These are phyloP conservation scores for Fragilariopsis cylindrus DNA, from an alignment of 108 stramenopile genomes.

Conservation along the genomic window DNA sequence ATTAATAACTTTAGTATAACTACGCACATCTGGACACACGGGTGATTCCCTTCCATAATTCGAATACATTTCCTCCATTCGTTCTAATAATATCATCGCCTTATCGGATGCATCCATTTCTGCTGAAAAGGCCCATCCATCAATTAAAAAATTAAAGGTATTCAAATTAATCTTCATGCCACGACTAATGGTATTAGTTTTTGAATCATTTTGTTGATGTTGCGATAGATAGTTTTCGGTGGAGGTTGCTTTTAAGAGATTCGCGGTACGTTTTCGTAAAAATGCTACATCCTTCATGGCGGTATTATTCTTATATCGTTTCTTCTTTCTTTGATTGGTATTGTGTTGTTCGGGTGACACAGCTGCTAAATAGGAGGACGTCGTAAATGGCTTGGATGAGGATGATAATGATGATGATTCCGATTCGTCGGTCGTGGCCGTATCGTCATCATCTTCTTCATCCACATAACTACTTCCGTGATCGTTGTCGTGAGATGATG, in stretches of 20 bases:
- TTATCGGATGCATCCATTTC: slow-evolving; percentile 49
- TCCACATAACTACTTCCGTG: not conserved
- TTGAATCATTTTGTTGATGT: slow-evolving; percentile 1
- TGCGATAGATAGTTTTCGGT: not conserved
- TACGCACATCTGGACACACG: slow-evolving; percentile 57
- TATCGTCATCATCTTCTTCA: no score
- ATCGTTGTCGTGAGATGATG: not conserved
- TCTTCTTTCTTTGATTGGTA: not conserved
- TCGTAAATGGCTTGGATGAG: slow-evolving; percentile 8
- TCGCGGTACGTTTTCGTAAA: slow-evolving; percentile 58
- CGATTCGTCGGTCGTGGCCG: no score
- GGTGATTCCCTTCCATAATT: not conserved
- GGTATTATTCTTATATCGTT: slow-evolving; percentile 34
- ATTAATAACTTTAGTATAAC: slow-evolving; percentile 73
- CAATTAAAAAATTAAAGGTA: slow-evolving; percentile 70
- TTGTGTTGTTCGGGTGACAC: not conserved
- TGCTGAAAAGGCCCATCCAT: slow-evolving; percentile 65
- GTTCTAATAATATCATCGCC: slow-evolving; percentile 46
- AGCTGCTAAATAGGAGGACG: slow-evolving; percentile 9
- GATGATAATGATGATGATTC: no score
- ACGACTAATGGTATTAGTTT: not conserved
- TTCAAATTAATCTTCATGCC: slow-evolving; percentile 58
- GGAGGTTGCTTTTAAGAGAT: slow-evolving; percentile 35
- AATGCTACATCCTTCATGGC: slow-evolving; percentile 58
- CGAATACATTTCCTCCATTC: slow-evolving; percentile 55